Base-by-base conservation (phyloP, 2,329 filamentous ascomycete species). In the Talaromyces piceae region DNA sequence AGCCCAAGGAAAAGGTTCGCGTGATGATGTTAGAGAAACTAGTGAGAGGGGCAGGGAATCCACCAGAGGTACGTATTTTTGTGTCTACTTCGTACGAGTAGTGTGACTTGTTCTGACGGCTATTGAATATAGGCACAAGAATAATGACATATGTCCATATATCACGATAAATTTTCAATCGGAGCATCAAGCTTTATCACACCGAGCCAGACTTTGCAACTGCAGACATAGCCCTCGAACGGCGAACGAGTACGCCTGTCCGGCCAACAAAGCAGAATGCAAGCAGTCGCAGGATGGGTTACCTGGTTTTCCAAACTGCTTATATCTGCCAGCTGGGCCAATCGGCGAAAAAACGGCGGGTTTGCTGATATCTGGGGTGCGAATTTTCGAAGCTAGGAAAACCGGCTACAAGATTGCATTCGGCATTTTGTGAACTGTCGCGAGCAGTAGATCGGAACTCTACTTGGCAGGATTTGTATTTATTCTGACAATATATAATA, bases 1-100 rank as follows among this genome's bases (percentile, higher is more conserved):
- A 95, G 68, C 80, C 87, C 5, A 78, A 85, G 52, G 85, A 90
- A 69, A 88, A 90, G 69, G 82, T 93, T 49, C 79, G 90, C 56
- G 82, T 86, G 12, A 78, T 83, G 69, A 79, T 95, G 74, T 85
- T 97, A 60, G 86, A 95, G 66, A 77, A 79, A 61, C 84, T 84
- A 80, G 76, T 84, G 25, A 72, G 82, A 57, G 83, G 83, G 9
- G 83, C 82, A 56, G 81, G 84, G 33, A 78, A 80, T 61, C 82
- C 83, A 56, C 82, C 82, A 39, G 80, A 82, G 73, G 80, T 82
- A 51, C 37, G 65, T 57, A 26, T 45, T 18, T 45, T 22, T 3
- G 48, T 45, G 11, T 13, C 18, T 25, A 11, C 16, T 37, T 37
- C 6, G 16, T 12, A 23, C n/a, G 20, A 13, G 9, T 9, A 13